These are phyloP conservation scores for Taxawa tesnikishii DNA, from an alignment of 2,329 filamentous ascomycete genomes.

Conservation along the genomic window DNA sequence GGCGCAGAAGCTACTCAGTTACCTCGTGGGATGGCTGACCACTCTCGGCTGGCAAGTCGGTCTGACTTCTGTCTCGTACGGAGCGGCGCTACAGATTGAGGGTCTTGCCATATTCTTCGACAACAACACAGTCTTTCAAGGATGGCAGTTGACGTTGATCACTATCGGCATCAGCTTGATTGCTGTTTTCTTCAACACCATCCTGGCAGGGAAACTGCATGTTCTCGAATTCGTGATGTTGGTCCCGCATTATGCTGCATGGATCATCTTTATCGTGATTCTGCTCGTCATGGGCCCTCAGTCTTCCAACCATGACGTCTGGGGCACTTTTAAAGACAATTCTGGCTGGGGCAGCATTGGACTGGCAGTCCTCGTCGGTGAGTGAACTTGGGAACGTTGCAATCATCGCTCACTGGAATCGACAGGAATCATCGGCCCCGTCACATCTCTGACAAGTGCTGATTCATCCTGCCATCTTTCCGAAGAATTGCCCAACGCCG, in stretches of 20 bases:
- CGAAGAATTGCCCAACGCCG: conserved; percentile 12
- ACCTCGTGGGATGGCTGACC: conserved; percentile 27
- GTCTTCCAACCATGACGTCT: conserved; percentile 9
- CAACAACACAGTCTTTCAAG: conserved; percentile 11
- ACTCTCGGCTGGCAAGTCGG: conserved; percentile 18
- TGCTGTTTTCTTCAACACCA: conserved; percentile 17
- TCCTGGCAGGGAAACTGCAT: conserved; percentile 16
- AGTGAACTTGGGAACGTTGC: no score
- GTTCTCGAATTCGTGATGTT: conserved; percentile 17
- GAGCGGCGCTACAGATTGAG: conserved; percentile 15
- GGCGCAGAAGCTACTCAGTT: conserved; percentile 39
- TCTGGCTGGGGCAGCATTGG: conserved; percentile 14
- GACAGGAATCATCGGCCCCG: conserved; percentile 12
- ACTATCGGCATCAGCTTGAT: conserved; percentile 9
- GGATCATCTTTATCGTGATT: conserved; percentile 16
- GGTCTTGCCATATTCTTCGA: conserved; percentile 15
- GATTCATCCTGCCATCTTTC: conserved; percentile 10
- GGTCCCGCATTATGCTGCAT: conserved; percentile 16
- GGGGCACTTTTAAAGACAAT: conserved; percentile 13
- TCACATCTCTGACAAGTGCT: conserved; percentile 6
- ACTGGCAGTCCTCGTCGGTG: conserved; percentile 15
- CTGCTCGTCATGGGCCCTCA: conserved; percentile 15
- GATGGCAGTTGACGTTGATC: conserved; percentile 9
- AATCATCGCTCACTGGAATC: no score
- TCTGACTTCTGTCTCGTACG: conserved; percentile 15